phyloP scores from a whole-genome alignment of 2,329 filamentous ascomycete species.

The Colletotrichum plurivorum region DNA sequence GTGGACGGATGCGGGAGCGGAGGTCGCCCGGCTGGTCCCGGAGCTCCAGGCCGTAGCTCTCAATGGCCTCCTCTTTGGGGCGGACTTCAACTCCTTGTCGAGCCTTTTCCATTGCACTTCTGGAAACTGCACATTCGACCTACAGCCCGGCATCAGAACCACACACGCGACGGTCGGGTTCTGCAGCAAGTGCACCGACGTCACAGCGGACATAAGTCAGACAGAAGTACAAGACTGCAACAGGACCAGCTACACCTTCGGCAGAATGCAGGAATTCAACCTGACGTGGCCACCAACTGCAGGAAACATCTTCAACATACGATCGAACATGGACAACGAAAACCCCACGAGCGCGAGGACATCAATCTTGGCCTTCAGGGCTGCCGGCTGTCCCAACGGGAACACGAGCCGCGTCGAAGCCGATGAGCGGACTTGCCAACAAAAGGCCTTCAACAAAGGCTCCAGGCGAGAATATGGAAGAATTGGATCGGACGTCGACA shows the following conservation, averaged over 20 bases:
- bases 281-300: background rate
- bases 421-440: background rate
- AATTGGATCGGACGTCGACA: background rate
- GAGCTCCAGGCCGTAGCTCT: background rate
- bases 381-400: too few relatives aligned
- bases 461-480: background rate
- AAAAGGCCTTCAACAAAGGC: background rate
- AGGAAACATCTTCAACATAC: too few relatives aligned
- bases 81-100: background rate
- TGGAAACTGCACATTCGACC: background rate
- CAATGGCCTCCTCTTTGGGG: background rate
- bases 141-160: background rate
- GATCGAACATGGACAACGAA: too few relatives aligned
- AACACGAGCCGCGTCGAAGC: background rate
- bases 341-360: too few relatives aligned
- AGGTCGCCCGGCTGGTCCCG: background rate
- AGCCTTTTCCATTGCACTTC: background rate
- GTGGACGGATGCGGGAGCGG: too few relatives aligned
- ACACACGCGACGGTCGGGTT: background rate
- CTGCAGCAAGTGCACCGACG: background rate
- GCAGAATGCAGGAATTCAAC: background rate
- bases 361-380: too few relatives aligned
- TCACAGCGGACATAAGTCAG: background rate
- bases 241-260: background rate
- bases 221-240: background rate